Evolutionary conservation across 768 basidiomycete genomes (phyloP), one percentile per base, ranked within the genome.

Genomic region (Rhizopogon vesiculosus): DNA sequence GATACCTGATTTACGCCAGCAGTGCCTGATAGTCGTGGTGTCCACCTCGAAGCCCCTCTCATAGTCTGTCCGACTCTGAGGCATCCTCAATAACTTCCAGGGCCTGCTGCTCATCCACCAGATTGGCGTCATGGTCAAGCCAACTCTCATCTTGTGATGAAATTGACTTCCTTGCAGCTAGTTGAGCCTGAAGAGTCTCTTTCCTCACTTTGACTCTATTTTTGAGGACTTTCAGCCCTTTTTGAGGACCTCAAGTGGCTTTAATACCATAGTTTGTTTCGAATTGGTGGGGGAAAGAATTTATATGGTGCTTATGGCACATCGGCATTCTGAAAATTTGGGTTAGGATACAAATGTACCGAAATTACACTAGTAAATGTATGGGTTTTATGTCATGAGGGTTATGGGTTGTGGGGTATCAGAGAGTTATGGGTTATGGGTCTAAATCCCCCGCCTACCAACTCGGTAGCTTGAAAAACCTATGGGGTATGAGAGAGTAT

Each of bases 1-100:
- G n/a, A n/a, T n/a, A n/a, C n/a, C n/a, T n/a, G n/a, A n/a, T n/a
- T n/a, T n/a, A n/a, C n/a, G n/a, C n/a, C n/a, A n/a, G n/a, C n/a
- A n/a, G n/a, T n/a, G n/a, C n/a, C n/a, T n/a, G n/a, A n/a, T n/a
- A n/a, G n/a, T n/a, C n/a, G n/a, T n/a, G n/a, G n/a, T 16, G 19
- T 43, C 25, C 31, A 59, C 55, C 45, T 61, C 51, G 28, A 67
- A 44, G 19, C 58, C 59, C 15, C 53, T 19, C 35, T 69, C 54
- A 56, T 62, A 63, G 54, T n/a, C n/a, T n/a, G n/a, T n/a, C n/a
- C n/a, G n/a, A n/a, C n/a, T 68, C 66, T 33, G 60, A 58, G 2
- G 59, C 56, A 12, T 49, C 46, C 9, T 61, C 62, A 42, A 66
- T 61, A 16, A 51, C 15, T n/a, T 64, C 55, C 42, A 69, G 29